These are phyloP conservation scores for Penicillium antarcticum DNA, from an alignment of 495 filamentous ascomycete species.

Conservation along the genomic window DNA sequence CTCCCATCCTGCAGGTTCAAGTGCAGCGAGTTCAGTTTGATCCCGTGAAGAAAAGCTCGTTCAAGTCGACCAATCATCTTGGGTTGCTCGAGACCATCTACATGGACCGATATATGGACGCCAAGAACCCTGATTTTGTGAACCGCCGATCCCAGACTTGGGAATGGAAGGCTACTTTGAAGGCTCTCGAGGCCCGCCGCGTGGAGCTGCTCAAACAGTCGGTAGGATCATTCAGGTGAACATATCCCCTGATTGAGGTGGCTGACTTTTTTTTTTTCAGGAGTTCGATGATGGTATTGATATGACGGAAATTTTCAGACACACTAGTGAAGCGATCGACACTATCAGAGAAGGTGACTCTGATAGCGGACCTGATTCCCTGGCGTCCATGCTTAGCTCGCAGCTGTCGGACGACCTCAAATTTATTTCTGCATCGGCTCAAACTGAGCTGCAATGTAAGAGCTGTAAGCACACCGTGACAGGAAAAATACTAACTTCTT, in stretches of 20 bases:
- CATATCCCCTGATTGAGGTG: background rate
- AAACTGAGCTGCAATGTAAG: constrained; percentile 39
- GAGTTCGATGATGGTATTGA: constrained; percentile 30
- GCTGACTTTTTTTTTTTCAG: constrained; percentile 22
- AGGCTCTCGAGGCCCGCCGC: constrained; percentile 48
- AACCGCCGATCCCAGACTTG: constrained; percentile 64
- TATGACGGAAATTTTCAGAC: constrained; percentile 30
- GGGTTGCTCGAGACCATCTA: constrained; percentile 73
- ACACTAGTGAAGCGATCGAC: constrained; percentile 25
- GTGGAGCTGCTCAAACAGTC: constrained; percentile 42
- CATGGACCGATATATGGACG: constrained; percentile 86
- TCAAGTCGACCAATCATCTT: constrained; percentile 78
- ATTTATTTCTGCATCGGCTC: constrained; percentile 27
- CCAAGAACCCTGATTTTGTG: constrained; percentile 54
- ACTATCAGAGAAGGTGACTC: constrained; percentile 27
- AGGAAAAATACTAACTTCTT: constrained; percentile 6
- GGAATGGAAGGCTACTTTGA: constrained; percentile 67
- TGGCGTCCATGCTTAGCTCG: constrained; percentile 22
- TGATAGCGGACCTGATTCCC: constrained; percentile 19
- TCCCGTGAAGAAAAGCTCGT: constrained; percentile 51
- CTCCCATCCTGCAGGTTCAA: constrained; percentile 84
- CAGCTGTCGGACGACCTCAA: constrained; percentile 30
- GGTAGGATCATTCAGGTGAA: constrained; percentile 24
- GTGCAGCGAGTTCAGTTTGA: constrained; percentile 78
- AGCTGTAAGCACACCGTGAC: background rate